Evolutionary conservation across 176 grass and related monocot species (phyloP).

Genomic region (Themeda triandra): DNA sequence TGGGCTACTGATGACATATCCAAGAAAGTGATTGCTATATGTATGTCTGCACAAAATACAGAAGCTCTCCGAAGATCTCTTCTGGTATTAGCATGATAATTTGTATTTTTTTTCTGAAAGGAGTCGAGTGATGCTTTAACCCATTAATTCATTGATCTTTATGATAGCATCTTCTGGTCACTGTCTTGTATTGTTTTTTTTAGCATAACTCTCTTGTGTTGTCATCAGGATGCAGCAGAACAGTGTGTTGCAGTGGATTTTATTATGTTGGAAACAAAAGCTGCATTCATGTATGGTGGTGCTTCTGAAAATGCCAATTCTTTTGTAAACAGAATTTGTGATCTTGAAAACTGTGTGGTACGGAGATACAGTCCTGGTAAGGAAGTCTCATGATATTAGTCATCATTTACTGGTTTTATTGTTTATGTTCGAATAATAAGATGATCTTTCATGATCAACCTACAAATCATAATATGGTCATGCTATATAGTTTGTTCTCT

Average conservation of each 20-base stretch:
- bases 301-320: slow-evolving; percentile 24
- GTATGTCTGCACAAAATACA: slow-evolving; percentile 50
- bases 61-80: slow-evolving; percentile 69
- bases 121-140: background rate
- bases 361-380: slow-evolving; percentile 72
- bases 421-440: slow-evolving; percentile 1
- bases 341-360: slow-evolving; percentile 86
- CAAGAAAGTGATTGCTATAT: slow-evolving; percentile 88
- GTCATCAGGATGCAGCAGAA: slow-evolving; percentile 78
- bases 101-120: slow-evolving; percentile 4
- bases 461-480: background rate
- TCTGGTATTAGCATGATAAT: slow-evolving; percentile 43
- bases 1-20: slow-evolving; percentile 78
- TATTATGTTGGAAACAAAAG: slow-evolving; percentile 61
- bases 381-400: background rate
- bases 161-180: background rate
- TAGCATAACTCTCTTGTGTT: background rate
- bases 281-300: slow-evolving; percentile 31
- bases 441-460: background rate
- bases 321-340: slow-evolving; percentile 61
- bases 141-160: background rate
- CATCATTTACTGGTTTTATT: background rate
- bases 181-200: background rate
- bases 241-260: slow-evolving; percentile 81
- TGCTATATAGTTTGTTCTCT: background rate